These are phyloP conservation scores for Ustilago trichophora DNA, from an alignment of 1,284 basidiomycete genomes.

Conservation along the genomic window DNA sequence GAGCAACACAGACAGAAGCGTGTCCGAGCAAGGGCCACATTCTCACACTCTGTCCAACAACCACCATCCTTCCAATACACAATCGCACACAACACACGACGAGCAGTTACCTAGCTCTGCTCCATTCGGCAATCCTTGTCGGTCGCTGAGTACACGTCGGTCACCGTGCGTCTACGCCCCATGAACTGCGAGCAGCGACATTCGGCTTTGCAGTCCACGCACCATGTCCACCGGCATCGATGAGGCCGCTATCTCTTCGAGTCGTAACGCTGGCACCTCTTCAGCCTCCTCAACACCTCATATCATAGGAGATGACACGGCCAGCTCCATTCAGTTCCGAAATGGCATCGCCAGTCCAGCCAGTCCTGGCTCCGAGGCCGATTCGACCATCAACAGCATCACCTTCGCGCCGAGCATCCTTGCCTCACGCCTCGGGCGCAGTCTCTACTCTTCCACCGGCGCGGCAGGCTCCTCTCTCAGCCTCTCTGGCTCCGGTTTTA, in stretches of 20 bases:
- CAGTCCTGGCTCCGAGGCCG: constrained; percentile 38
- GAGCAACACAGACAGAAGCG: too few relatives aligned
- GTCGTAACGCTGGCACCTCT: constrained; percentile 1
- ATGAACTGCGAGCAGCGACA: constrained; percentile 12
- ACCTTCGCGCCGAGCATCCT: constrained; percentile 34
- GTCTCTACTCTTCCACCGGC: constrained; percentile 27
- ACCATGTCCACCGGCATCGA: constrained; percentile 13
- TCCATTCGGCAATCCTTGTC: too few relatives aligned
- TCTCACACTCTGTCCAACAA: background rate
- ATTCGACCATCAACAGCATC: constrained; percentile 38
- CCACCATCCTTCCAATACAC: background rate
- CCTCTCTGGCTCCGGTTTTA: constrained; percentile 32
- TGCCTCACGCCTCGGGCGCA: constrained; percentile 29
- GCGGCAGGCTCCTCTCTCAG: constrained; percentile 29
- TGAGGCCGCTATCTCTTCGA: constrained; percentile 12
- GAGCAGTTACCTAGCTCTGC: too few relatives aligned
- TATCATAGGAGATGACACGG: constrained; percentile 8
- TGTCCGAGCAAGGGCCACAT: background rate
- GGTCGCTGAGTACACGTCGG: too few relatives aligned
- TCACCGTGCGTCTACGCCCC: background rate
- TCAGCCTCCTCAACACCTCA: background rate
- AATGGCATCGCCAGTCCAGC: constrained; percentile 34
- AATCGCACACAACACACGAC: too few relatives aligned
- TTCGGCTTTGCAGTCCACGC: constrained; percentile 2
- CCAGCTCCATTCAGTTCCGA: constrained; percentile 9